Base-by-base conservation (phyloP, 192 early-diverging fungal species). In the Coemansia sp. region DNA sequence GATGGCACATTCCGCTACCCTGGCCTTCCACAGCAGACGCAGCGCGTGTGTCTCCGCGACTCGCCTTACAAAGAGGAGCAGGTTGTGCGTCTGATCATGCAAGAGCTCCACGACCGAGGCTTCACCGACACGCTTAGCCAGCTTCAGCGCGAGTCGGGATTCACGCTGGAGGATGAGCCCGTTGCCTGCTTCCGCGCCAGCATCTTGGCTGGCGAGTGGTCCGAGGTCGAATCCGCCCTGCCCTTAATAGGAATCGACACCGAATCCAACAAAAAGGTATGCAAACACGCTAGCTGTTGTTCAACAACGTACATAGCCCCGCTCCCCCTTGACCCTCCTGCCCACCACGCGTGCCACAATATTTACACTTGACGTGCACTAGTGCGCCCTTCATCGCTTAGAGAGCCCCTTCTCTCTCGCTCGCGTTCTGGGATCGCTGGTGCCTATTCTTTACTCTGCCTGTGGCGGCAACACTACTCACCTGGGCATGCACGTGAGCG, bases 71-170 rank as follows among this genome's bases (percentile, higher is more conserved):
- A 49, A 18, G 72, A 75, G 35, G 72, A 85, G 34, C 94, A 98
- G 59, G 76, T 94, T 4, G 88, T 94, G 24, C 83, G 94, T 23
- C 69, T 98, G 10, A 86, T 98, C 58, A 63, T 93, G 17, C 95
- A 98, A 68, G 83, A 89, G 46, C 72, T 96, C 32, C 73, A 80
- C 27, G 87, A 90, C 50, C 68, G 94, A 45, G 94, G 91, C 1
- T 89, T 69, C 60, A 87, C 85, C 23, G 66, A 89, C 46, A 76
- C 90, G 4, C 89, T 88, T 4, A 42, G 72, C 18, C 46, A 52
- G 22, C 78, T 98, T 18, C 83, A 95, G 62, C 46, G 64, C 15
- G 93, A 98, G 60, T 91, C 92, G 28, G 90, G 90, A 8, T 80
- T 77, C 46, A 77, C 75, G 26, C 67, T 92, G 17, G 94, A 97